These are phyloP conservation scores for Aspergillus ostianus DNA, from an alignment of 495 filamentous ascomycete species.

Conservation along the genomic window DNA sequence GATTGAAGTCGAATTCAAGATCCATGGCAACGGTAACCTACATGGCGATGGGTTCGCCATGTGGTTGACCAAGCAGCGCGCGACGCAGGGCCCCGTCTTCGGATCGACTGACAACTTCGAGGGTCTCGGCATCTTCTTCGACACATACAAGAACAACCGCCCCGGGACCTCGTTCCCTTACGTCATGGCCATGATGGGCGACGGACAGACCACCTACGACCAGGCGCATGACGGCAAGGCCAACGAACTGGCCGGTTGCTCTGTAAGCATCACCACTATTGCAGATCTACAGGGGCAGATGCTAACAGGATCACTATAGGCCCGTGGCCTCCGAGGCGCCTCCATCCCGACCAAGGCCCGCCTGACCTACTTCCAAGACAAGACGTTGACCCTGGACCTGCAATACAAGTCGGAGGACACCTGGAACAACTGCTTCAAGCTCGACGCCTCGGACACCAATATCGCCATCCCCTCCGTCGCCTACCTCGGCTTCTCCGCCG, in stretches of 20 bases:
- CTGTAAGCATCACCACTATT: conserved; percentile 44
- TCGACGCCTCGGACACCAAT: conserved; percentile 57
- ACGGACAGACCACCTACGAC: conserved; percentile 86
- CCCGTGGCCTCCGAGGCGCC: conserved; percentile 80
- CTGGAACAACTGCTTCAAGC: conserved; percentile 88
- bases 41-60: conserved; percentile 98
- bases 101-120: conserved; percentile 87
- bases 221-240: conserved; percentile 93
- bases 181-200: conserved; percentile 97
- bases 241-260: conserved; percentile 91
- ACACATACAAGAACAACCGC: conserved; percentile 99
- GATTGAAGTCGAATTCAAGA: conserved; percentile 94
- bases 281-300: background rate
- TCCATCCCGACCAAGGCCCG: conserved; percentile 77
- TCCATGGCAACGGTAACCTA: conserved; percentile 76
- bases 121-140: conserved; percentile 94
- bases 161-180: conserved; percentile 95
- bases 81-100: conserved; percentile 78
- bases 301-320: conserved; percentile 40
- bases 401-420: conserved; percentile 87
- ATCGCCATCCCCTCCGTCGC: conserved; percentile 84
- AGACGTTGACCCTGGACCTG: conserved; percentile 83
- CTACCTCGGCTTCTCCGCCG: conserved; percentile 93
- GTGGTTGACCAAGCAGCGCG: conserved; percentile 96
- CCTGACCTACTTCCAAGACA: conserved; percentile 96